phyloP scores from a whole-genome alignment of 805 yeast genomes.

The Yamadazyma takamatsuzukensis region DNA sequence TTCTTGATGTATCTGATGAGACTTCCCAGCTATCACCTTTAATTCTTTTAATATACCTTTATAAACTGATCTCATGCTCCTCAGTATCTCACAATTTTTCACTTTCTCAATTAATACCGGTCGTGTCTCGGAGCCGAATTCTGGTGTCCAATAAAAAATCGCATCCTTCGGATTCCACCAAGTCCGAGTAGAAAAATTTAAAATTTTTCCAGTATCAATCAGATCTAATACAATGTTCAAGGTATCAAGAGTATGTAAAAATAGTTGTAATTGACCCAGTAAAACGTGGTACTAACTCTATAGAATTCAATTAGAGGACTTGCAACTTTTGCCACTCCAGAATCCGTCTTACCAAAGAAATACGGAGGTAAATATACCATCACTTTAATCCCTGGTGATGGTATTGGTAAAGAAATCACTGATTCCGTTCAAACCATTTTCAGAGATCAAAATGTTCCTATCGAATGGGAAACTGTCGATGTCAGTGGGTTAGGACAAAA shows the following conservation, averaged over 20 bases:
- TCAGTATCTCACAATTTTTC: neutral
- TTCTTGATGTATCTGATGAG: slow-evolving; percentile 34
- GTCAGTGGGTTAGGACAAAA: slow-evolving; percentile 46
- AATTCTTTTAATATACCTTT: slow-evolving; percentile 37
- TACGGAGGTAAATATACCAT: slow-evolving; percentile 94
- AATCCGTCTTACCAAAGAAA: slow-evolving; percentile 73
- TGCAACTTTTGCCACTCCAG: slow-evolving; percentile 61
- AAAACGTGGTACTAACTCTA: slow-evolving; percentile 7
- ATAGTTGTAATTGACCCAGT: neutral
- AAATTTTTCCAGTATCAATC: too few species aligned
- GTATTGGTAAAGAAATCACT: slow-evolving; percentile 94
- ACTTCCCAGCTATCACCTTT: slow-evolving; percentile 28
- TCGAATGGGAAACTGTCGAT: slow-evolving; percentile 76
- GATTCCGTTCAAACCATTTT: slow-evolving; percentile 90
- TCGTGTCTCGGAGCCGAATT: too few species aligned
- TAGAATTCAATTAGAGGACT: slow-evolving; percentile 36
- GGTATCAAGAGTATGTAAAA: slow-evolving; percentile 8
- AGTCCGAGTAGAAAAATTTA: too few species aligned
- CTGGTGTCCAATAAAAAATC: too few species aligned
- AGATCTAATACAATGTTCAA: slow-evolving; percentile 5
- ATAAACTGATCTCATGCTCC: slow-evolving; percentile 11
- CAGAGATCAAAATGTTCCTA: slow-evolving; percentile 82
- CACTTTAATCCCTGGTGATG: slow-evolving; percentile 96
- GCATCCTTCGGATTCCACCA: too few species aligned
- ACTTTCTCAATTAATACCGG: neutral